Evolutionary conservation across 129 eudicot genomes (phyloP).

Genomic region (Arctium minus): DNA sequence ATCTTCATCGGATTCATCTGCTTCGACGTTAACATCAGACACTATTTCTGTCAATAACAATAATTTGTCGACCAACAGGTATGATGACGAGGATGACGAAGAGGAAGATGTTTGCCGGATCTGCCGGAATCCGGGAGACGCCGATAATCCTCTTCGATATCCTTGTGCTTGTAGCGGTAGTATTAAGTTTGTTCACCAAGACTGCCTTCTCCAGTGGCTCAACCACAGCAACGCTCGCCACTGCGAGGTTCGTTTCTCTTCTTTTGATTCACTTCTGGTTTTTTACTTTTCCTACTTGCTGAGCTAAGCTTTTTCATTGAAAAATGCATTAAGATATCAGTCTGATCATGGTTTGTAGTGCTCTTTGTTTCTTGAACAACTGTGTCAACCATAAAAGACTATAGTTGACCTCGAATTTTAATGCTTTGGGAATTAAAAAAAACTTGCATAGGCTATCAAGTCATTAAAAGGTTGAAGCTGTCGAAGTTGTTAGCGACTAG

Average conservation of each 20-base stretch:
- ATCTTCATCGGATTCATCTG: conserved; percentile 22
- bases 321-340: background rate
- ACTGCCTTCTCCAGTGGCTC: conserved; percentile 94
- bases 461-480: too few species aligned
- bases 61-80: conserved; percentile 7
- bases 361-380: too few species aligned
- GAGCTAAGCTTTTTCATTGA: background rate
- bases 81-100: conserved; percentile 67
- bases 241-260: conserved; percentile 57
- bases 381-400: too few species aligned
- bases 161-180: conserved; percentile 99
- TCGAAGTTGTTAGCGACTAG: too few species aligned
- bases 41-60: conserved; percentile 9
- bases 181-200: conserved; percentile 94
- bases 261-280: background rate
- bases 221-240: conserved; percentile 96
- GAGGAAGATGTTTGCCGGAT: conserved; percentile 94
- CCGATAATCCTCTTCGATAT: conserved; percentile 79
- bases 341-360: too few species aligned
- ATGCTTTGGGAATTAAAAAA: background rate
- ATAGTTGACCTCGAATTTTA: background rate
- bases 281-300: background rate
- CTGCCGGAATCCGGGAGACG: conserved; percentile 86
- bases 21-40: conserved; percentile 16
- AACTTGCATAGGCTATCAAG: too few species aligned